Evolutionary conservation across 345 rosid genomes (phyloP).

Genomic region (Eucalyptus camaldulensis): DNA sequence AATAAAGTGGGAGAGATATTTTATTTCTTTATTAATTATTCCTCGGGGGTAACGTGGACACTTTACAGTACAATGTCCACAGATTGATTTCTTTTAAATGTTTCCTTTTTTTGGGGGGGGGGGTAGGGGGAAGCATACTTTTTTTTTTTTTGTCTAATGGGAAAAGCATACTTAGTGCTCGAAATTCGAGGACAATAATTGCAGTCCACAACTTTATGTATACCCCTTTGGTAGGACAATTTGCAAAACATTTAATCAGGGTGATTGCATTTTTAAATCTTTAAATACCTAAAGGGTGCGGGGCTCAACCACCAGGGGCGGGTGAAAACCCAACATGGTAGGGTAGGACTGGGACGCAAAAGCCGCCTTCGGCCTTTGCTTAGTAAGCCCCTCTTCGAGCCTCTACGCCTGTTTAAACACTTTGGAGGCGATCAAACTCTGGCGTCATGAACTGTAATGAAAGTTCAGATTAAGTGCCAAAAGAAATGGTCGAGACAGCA

Average conservation of each 20-base stretch:
- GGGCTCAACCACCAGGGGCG: too few species aligned
- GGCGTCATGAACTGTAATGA: too few species aligned
- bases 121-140: not conserved
- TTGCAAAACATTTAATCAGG: not conserved
- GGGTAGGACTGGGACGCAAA: too few species aligned
- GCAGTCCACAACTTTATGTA: not conserved
- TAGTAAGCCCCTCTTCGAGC: too few species aligned
- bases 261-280: accelerated
- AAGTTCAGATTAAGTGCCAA: too few species aligned
- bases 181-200: not conserved
- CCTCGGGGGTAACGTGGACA: not conserved
- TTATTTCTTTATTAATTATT: not conserved
- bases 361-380: too few species aligned
- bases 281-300: too few species aligned
- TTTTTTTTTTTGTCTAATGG: not conserved
- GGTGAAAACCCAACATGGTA: too few species aligned
- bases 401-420: too few species aligned
- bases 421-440: too few species aligned
- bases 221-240: not conserved
- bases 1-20: not conserved
- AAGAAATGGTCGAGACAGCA: too few species aligned
- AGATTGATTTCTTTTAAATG: not conserved
- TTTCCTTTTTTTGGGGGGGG: not conserved
- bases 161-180: not conserved
- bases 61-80: accelerated